phyloP scores from a whole-genome alignment of 106 monocot genomes.

The Apostasia ramifera region DNA sequence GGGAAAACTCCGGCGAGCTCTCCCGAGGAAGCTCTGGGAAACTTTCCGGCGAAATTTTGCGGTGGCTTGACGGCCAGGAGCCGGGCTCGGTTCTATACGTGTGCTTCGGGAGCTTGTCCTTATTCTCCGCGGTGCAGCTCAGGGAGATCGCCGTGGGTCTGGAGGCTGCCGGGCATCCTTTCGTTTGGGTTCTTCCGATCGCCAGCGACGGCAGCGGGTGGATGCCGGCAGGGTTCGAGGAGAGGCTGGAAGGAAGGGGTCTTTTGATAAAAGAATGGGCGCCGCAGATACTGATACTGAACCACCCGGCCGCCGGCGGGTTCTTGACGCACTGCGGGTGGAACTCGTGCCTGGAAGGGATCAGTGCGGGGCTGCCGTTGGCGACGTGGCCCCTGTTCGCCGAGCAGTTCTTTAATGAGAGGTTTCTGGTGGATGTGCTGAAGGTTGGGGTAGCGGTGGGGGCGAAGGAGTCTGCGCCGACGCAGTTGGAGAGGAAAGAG shows the following conservation, averaged over 20 bases:
- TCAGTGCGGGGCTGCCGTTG: no score
- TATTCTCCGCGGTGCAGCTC: conserved; percentile 20
- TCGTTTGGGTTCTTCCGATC: conserved; percentile 2
- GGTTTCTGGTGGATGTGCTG: no score
- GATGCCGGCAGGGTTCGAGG: background rate
- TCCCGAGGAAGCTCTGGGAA: background rate
- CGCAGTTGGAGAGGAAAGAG: no score
- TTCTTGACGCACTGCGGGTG: no score
- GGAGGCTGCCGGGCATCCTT: conserved; percentile 2
- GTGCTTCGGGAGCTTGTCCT: conserved; percentile 42
- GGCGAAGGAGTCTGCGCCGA: no score
- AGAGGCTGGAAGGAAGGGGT: background rate
- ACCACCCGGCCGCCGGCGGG: no score
- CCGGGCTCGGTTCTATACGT: conserved; percentile 32
- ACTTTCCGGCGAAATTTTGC: background rate
- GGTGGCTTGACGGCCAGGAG: conserved; percentile 22
- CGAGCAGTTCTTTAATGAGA: no score
- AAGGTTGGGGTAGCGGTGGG: no score
- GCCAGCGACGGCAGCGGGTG: background rate
- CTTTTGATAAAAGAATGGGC: no score
- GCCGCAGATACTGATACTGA: no score
- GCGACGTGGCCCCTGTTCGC: no score
- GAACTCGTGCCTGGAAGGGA: no score
- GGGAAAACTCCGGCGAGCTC: background rate
- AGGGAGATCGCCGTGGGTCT: conserved; percentile 20